phyloP scores from a whole-genome alignment of 2,329 filamentous ascomycete species.

The Chaetomiaceae sp. region DNA sequence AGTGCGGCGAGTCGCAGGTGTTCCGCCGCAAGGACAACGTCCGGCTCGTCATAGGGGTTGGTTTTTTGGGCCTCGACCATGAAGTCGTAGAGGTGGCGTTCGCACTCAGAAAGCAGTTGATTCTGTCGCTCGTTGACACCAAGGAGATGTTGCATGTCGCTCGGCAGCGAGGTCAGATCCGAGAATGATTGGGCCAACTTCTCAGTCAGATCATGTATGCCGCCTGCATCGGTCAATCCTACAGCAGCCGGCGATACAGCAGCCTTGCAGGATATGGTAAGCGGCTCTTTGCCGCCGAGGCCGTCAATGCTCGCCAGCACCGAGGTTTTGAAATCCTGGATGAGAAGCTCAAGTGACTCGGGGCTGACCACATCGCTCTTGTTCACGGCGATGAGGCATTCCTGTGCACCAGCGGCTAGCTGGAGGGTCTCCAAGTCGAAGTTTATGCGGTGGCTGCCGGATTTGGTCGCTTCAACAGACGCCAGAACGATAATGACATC shows the following conservation, averaged over 20 bases:
- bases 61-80: constrained; percentile 48
- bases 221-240: constrained; percentile 48
- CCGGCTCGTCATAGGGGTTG: constrained; percentile 48
- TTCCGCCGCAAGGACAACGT: constrained; percentile 88
- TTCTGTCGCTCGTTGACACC: constrained; percentile 89
- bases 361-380: constrained; percentile 51
- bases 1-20: constrained; percentile 76
- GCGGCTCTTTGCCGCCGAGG: constrained; percentile 38
- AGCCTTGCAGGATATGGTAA: constrained; percentile 69
- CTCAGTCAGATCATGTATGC: constrained; percentile 64
- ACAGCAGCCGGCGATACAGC: constrained; percentile 35
- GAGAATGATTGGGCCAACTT: constrained; percentile 64
- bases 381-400: constrained; percentile 55
- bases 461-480: constrained; percentile 55
- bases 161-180: constrained; percentile 64
- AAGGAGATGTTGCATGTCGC: constrained; percentile 74
- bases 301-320: constrained; percentile 34
- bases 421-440: constrained; percentile 53
- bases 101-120: constrained; percentile 70
- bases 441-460: constrained; percentile 39
- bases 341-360: constrained; percentile 34
- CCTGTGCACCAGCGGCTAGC: constrained; percentile 45
- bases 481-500: constrained; percentile 81
- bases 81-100: constrained; percentile 68
- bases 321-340: constrained; percentile 35